Base-by-base conservation (phyloP, 768 basidiomycete genomes). In the Termitomyces sp. region DNA sequence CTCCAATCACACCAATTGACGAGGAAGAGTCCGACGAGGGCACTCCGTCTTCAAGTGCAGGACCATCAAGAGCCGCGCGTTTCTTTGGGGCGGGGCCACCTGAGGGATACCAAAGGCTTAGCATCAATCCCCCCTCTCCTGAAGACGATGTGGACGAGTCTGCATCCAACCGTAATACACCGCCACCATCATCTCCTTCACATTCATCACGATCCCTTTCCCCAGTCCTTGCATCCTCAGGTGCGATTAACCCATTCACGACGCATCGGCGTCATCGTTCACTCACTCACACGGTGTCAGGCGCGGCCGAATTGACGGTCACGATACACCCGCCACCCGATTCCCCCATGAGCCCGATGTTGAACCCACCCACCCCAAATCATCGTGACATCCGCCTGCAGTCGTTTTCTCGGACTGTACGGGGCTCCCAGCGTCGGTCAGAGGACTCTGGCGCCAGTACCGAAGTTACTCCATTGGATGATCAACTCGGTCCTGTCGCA, bases 341-440 rank as follows among this genome's bases (percentile, higher is more conserved):
- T 71, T 91, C 90, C 21, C 90, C 92, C 1, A 74, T 77, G 73
- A 85, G 82, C 61, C 86, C 86, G 42, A 89, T 78, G 56, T 77
- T 81, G 35, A 89, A 92, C 68, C 89, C 90, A 21, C 90, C 90
- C 54, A 94, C 92, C n/a, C 92, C 92, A 55, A 84, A 89, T 67
- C 76, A 83, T 54, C 84, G 83, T 65, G 92, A 94, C 65, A 94
- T 94, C 60, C 89, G 85, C 71, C 75, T 92, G 62, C 89, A 85
- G 73, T 83, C 89, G 51, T 75, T 89, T 48, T 73, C 78, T 21
- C 67, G 72, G 59, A 67, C 61, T 44, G 57, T 45, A 60, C 66
- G 69, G 56, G 45, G 44, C 21, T 56, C 66, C 12, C 75, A 77
- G 63, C 74, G 74, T 53, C 72, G 78, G 51, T 64, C 73, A 25